Evolutionary conservation across 768 basidiomycete genomes (phyloP).

Genomic region (Auriculariales sp.): DNA sequence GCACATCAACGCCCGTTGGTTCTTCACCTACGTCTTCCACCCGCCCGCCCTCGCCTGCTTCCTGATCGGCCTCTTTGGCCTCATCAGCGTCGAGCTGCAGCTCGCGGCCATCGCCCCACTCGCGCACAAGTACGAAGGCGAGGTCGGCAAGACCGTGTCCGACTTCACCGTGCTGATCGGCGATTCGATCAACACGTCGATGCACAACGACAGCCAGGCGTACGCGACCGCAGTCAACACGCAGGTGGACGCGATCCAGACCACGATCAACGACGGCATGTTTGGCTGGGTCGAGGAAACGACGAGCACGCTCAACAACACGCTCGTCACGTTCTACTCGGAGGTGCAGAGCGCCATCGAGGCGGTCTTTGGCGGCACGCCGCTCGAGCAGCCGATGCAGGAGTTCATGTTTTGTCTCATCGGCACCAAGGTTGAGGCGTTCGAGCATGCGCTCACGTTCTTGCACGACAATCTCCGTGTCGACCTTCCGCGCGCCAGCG

Average conservation of each 20-base stretch:
- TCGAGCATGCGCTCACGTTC: constrained; percentile 84
- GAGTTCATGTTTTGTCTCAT: constrained; percentile 83
- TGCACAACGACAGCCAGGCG: constrained; percentile 61
- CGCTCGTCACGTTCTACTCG: constrained; percentile 73
- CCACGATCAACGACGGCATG: constrained; percentile 67
- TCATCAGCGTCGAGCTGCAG: constrained; percentile 79
- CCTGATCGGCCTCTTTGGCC: constrained; percentile 82
- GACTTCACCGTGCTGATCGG: constrained; percentile 63
- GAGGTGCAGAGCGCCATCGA: constrained; percentile 71
- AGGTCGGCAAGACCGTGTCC: constrained; percentile 42
- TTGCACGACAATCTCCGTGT: constrained; percentile 76
- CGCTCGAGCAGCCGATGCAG: constrained; percentile 66
- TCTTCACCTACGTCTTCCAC: constrained; percentile 82
- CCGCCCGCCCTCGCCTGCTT: constrained; percentile 83
- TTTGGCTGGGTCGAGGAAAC: constrained; percentile 95
- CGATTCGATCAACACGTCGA: constrained; percentile 63
- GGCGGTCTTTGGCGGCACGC: constrained; percentile 68
- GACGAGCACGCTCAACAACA: constrained; percentile 74
- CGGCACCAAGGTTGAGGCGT: constrained; percentile 76
- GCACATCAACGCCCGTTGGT: constrained; percentile 69
- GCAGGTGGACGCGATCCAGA: constrained; percentile 56
- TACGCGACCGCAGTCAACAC: constrained; percentile 71
- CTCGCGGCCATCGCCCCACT: constrained; percentile 66
- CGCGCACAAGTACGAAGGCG: constrained; percentile 47
- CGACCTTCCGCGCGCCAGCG: constrained; percentile 64